Evolutionary conservation across 2,329 filamentous ascomycete genomes (phyloP).

Genomic region (Talaromyces albobiverticillius): DNA sequence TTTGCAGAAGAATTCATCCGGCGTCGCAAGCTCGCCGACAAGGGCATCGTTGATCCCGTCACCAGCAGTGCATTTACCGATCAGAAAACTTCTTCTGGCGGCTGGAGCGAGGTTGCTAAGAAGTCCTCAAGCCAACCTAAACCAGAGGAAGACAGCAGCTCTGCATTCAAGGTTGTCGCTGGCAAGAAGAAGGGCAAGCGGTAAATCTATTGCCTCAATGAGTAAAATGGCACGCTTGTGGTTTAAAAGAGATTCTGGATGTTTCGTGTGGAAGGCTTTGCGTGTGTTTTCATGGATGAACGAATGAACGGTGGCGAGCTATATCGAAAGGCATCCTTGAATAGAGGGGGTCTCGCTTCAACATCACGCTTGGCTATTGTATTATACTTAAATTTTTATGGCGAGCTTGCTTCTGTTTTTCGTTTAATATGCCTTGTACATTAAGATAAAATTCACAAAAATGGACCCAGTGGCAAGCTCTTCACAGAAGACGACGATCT

Average conservation of each 20-base stretch:
- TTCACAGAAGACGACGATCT: no score
- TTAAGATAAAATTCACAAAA: not conserved
- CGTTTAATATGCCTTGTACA: not conserved
- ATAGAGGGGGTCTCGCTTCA: no score
- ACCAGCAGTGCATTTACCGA: constrained; percentile 52
- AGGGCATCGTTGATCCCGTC: constrained; percentile 72
- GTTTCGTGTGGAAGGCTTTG: no score
- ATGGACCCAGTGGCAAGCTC: not conserved
- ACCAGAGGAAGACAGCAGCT: constrained; percentile 45
- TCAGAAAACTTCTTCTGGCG: constrained; percentile 56
- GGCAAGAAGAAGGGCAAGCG: constrained; percentile 85
- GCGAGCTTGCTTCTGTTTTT: not conserved
- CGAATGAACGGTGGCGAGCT: no score
- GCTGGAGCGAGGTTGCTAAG: constrained; percentile 97
- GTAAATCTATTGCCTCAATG: constrained; percentile 42
- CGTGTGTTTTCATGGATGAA: not conserved
- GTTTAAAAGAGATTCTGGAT: no score
- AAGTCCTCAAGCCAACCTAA: constrained; percentile 62
- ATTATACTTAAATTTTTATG: not conserved
- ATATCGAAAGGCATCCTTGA: no score
- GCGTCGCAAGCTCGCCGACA: constrained; percentile 88
- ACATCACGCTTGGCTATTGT: not conserved
- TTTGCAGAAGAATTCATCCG: constrained; percentile 94
- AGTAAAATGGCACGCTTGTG: not conserved
- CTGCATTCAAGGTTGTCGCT: constrained; percentile 85